Evolutionary conservation across 805 yeast genomes (phyloP), one percentile per base, ranked within the genome.

Genomic region (Candida piceae): DNA sequence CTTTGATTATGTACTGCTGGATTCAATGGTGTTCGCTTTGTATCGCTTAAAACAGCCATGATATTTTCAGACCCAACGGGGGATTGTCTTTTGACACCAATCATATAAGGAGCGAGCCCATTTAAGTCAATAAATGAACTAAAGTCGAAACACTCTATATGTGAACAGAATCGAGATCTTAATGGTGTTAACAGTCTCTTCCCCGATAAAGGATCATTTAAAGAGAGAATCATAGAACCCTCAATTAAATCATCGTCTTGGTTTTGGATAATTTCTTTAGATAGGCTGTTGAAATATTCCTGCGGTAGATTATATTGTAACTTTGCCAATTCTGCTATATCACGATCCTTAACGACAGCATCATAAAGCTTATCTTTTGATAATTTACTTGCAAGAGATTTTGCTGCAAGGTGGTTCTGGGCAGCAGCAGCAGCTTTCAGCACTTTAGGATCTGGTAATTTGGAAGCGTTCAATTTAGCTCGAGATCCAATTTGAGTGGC

Each of bases 131-230:
- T 32, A 38, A 62, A 62, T 4, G 59, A 49, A 4, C 44, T 44
- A 35, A 60, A 39, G 38, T 62, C 66, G 35, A 62, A 62, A 36
- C 65, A 62, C 34, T 58, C 64, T 11, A 59, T 34, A 41, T 62
- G 66, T 2, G 65, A 55, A 40, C 66, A 62, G 31, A 38, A 57
- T 25, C 51, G 41, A 2, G 60, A 47, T 30, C 61, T 40, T n/a
- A 60, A 35, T 1, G 66, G 66, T 3, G 55, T 57, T 4, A 36
- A 40, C 38, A 60, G 29, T 27, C 52, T 34, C 10, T 38, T 40
- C n/a, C 62, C 61, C 1, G 63, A 51, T 3, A 62, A 38, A 4
- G 66, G 66, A 31, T 62, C 66, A 19, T 43, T 36, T 16, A 62
- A 39, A 1, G 64, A 56, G n/a, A 62, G 36, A 20, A 53, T 35